Base-by-base conservation (phyloP, 1,139 yeast genomes). In the Hansenula sp. region DNA sequence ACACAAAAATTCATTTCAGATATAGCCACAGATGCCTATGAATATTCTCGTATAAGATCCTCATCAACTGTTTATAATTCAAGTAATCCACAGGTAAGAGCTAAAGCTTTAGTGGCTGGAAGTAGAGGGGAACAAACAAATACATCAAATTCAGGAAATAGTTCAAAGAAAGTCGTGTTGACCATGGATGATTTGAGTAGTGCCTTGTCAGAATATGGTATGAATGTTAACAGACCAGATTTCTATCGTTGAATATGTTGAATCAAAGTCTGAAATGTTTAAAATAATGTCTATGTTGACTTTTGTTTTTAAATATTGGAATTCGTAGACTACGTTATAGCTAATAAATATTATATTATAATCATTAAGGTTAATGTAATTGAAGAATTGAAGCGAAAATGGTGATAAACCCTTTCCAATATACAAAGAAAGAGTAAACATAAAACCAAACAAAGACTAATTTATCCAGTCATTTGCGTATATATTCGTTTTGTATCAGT, bases 21-120 rank as follows among this genome's bases (percentile, higher is more conserved):
- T 61, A 84, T 94, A 33, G 96, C 99, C 1, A 90, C 91, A 18
- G 98, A 94, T 63, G 98, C 99, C 0, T 93, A 89, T 62, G 99
- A 94, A 61, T 91, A 89, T 62, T 85, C 96, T 11, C 72, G 98
- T 49, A 93, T 94, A 54, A 75, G 98, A 48, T 87, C 91, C 21
- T 76, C 90, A 10, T 78, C 89, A 6, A 83, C 96, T 0, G 95
- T 88, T 18, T 84, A 88, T 56, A 83, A 84, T 55, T 82, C 95
- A 1, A 75, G 88, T 37, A 89, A 89, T 59, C 96, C 96, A 4
- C 96, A 88, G 60, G 85, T 83, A 0, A 71, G 96, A 54, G 95
- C 96, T 0, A 77, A 89, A 52, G 87, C 91, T 45, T 70, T 82
- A 59, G 71, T 80, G 61, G 89, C 84, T 53, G 82, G 90, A 48